These are phyloP conservation scores for Lathyrus sativus DNA, from an alignment of 306 rosid genomes.

Conservation along the genomic window DNA sequence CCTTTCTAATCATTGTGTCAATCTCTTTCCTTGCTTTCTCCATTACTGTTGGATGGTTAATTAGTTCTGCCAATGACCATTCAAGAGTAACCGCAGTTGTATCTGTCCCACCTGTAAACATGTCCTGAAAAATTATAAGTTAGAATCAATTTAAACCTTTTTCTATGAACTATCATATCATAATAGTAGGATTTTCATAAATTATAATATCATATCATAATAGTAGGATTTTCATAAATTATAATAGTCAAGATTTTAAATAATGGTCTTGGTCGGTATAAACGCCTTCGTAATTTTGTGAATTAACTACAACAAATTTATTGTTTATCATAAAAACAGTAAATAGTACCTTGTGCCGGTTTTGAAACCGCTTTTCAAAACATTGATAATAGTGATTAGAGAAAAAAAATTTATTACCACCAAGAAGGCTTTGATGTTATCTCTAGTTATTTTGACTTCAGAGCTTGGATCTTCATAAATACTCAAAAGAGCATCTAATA, in stretches of 20 bases:
- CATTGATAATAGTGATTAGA: not conserved
- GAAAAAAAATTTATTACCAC: constrained; percentile 41
- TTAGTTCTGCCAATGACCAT: constrained; percentile 68
- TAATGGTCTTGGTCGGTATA: no score
- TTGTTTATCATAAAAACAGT: no score
- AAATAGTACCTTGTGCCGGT: no score
- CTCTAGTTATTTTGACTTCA: constrained; percentile 51
- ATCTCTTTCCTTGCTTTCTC: constrained; percentile 72
- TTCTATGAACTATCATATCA: no score
- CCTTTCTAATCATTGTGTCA: constrained; percentile 49
- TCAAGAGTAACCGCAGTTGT: constrained; percentile 50
- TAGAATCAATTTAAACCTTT: not conserved
- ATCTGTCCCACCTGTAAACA: constrained; percentile 62
- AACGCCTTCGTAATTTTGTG: no score
- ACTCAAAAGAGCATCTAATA: constrained; percentile 42
- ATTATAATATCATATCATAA: no score
- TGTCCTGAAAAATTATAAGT: constrained; percentile 41
- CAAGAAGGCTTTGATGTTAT: constrained; percentile 61
- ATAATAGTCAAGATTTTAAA: no score
- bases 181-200: no score
- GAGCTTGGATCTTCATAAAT: constrained; percentile 48
- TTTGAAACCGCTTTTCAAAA: no score
- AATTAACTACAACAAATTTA: no score
- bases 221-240: no score
- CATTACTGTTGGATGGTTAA: constrained; percentile 58